Conservation (phyloP, 768 basidiomycete species). For the Tricholoma terreum region DNA sequence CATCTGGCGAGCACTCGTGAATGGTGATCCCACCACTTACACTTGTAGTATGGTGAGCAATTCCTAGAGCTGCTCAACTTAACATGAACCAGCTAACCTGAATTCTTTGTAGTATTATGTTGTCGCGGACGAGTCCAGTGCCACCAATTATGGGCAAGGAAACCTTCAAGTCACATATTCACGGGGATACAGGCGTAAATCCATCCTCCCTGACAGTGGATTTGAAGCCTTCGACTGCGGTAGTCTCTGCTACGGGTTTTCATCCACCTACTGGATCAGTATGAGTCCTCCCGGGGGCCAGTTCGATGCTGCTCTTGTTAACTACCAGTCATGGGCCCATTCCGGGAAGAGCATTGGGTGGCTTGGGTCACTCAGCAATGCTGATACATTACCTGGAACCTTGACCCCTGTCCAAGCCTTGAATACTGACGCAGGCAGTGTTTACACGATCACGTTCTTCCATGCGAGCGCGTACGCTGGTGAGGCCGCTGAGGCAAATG, state of each 20-base stretch:
- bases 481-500: slow-evolving; percentile 25
- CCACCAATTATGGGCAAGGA: slow-evolving; percentile 46
- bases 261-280: slow-evolving; percentile 39
- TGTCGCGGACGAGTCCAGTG: slow-evolving; percentile 40
- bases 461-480: slow-evolving; percentile 38
- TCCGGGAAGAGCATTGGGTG: slow-evolving; percentile 37
- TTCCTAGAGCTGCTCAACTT: too few species aligned
- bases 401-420: slow-evolving; percentile 31
- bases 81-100: not conserved
- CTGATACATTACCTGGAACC: slow-evolving; percentile 37
- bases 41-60: slow-evolving; percentile 45
- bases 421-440: slow-evolving; percentile 32
- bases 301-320: slow-evolving; percentile 43
- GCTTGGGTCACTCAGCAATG: slow-evolving; percentile 41
- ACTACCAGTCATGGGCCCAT: slow-evolving; percentile 39
- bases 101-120: slow-evolving; percentile 38
- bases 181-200: slow-evolving; percentile 42
- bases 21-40: slow-evolving; percentile 45
- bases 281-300: slow-evolving; percentile 32
- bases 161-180: slow-evolving; percentile 44
- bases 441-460: slow-evolving; percentile 43
- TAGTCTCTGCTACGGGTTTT: slow-evolving; percentile 40
- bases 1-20: slow-evolving; percentile 49
- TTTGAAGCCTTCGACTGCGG: slow-evolving; percentile 42
- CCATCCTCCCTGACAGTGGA: slow-evolving; percentile 37